Base-by-base conservation (phyloP, 192 early-diverging fungal species). In the Coemansia sp. region DNA sequence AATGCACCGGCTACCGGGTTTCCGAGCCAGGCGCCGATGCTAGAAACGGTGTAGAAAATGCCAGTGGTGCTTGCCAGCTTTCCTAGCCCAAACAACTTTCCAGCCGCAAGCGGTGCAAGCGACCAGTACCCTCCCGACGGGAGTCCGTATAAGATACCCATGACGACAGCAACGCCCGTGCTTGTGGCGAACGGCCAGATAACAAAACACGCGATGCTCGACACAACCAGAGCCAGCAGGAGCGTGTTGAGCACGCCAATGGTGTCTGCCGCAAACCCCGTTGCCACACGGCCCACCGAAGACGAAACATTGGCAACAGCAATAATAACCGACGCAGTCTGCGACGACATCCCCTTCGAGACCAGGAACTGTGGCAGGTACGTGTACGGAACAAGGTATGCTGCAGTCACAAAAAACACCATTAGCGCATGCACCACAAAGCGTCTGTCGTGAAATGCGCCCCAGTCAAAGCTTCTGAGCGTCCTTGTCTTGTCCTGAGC, bases 111-210 rank as follows among this genome's bases (percentile, higher is more conserved):
- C 25, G 78, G 78, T 4, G 63, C 65, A 20, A 81, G 52, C 10
- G 78, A 65, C 78, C 78, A 81, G 69, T 70, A 76, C 8, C 73
- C 78, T 14, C 78, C 78, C 3, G 78, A 62, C 17, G 66, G 38
- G 19, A 69, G 66, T 1, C 78, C 78, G 23, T 81, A 81, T 14
- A 68, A 54, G 48, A 81, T 17, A 8, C 53, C 58, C 69, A 81
- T 66, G 11, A 69, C 78, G 0, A 76, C 43, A 41, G 66, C 73
- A 6, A 72, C 69, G 19, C 78, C 78, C 5, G 75, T 45, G 32
- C 49, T 52, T 4, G 73, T 76, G 0, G 78, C 62, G 66, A 81
- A 69, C 33, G 78, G 79, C 79, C 79, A 81, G 53, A 81, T 56
- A 5, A 66, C 45, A 52, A 76, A 52, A 45, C 71, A 73, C 15